These are phyloP conservation scores for Barbarea vulgaris DNA, from an alignment of 345 rosid species.

Conservation along the genomic window DNA sequence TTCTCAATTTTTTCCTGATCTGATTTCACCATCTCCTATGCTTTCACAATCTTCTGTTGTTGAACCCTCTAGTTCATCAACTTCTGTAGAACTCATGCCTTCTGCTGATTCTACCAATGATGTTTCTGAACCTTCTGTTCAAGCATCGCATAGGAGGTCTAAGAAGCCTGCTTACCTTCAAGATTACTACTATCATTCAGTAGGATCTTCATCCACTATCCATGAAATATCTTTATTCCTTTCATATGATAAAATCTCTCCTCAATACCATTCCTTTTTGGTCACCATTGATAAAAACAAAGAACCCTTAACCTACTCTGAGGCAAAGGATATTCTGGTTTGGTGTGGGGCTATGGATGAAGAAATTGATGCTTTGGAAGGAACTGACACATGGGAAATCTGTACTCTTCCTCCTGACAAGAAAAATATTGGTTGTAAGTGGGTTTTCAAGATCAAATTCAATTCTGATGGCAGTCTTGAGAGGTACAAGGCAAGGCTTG, in stretches of 20 bases:
- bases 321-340: background rate
- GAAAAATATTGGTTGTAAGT: background rate
- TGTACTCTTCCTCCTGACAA: background rate
- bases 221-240: background rate
- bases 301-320: background rate
- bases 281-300: background rate
- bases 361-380: background rate
- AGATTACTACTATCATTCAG: background rate
- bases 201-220: background rate
- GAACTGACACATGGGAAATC: fast-evolving
- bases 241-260: background rate
- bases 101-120: no score
- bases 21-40: no score
- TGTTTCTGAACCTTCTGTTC: background rate
- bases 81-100: background rate
- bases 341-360: background rate
- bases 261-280: background rate
- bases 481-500: fast-evolving
- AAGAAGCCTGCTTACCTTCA: background rate
- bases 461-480: background rate
- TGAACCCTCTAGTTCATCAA: no score
- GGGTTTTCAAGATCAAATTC: background rate
- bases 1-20: no score
- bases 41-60: no score
- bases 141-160: background rate